phyloP scores from a whole-genome alignment of 2,329 filamentous ascomycete species.

The Ambrosiella beaveri region DNA sequence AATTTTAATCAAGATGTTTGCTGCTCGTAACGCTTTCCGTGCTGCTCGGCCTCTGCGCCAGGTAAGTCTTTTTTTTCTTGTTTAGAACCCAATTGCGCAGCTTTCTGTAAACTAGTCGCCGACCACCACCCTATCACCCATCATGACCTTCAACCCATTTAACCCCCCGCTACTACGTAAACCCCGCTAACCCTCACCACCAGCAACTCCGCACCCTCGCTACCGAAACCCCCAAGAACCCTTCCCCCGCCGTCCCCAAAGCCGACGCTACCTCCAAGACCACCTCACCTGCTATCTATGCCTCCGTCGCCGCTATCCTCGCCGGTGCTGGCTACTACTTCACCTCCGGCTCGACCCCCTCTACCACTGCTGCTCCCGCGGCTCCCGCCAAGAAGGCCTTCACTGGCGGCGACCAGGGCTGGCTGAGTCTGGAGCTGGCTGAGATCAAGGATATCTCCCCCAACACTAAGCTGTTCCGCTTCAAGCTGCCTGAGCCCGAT shows the following conservation, averaged over 20 bases:
- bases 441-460: conserved; percentile 68
- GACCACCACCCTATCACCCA: background rate
- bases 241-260: conserved; percentile 28
- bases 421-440: conserved; percentile 63
- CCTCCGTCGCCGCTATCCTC: conserved; percentile 39
- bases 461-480: conserved; percentile 88
- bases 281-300: conserved; percentile 43
- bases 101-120: no score
- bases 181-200: conserved; percentile 18
- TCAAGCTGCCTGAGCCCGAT: conserved; percentile 69
- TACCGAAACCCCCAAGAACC: conserved; percentile 33
- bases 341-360: conserved; percentile 31
- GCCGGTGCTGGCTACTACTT: conserved; percentile 43
- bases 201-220: conserved; percentile 40
- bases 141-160: background rate
- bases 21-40: conserved; percentile 42
- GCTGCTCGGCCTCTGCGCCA: conserved; percentile 47
- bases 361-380: conserved; percentile 36
- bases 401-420: conserved; percentile 78
- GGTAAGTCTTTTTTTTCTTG: conserved; percentile 28
- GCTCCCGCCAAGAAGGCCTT: conserved; percentile 34
- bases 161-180: background rate
- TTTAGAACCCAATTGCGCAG: background rate
- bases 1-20: conserved; percentile 38
- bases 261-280: conserved; percentile 28